Evolutionary conservation across 2,329 filamentous ascomycete genomes (phyloP), one percentile per base, ranked within the genome.

Genomic region (Pyricularia grisea): DNA sequence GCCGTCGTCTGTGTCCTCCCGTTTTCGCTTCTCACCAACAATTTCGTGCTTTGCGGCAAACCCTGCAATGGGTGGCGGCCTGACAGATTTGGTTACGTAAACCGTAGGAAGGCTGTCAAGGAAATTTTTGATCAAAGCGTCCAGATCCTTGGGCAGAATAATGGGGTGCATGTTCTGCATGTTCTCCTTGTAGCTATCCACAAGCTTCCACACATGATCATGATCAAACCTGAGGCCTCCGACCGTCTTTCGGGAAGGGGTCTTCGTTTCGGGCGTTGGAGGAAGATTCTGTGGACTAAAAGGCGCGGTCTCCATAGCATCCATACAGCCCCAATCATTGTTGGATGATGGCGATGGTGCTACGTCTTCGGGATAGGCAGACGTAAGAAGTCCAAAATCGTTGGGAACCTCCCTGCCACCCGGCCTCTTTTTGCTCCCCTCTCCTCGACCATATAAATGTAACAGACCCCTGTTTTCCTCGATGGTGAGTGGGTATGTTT

Each of bases 401-500:
- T 76, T 74, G 36, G 77, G 74, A n/a, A 76, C 75, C 55, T 82
- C 80, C 69, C 79, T 81, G 36, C 82, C 79, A 9, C 78, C 81
- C 28, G 85, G 82, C 64, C 85, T 85, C 28, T 83, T 81, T 73
- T 90, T 88, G 30, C 85, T 81, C 36, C 91, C 92, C 78, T 96
- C 92, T 3, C 93, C 93, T 70, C 89, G 87, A 0, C 93, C 93
- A 78, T 91, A n/a, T n/a, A n/a, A n/a, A n/a, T n/a, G n/a, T n/a
- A n/a, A n/a, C n/a, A n/a, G n/a, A n/a, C n/a, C n/a, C 33, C 93
- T 87, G 69, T 84, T 84, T 74, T 92, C 87, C 77, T 97, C 93
- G 68, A 89, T 83, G 31, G 88, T 84, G 77, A 95, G 91, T 0
- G 93, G 92, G 76, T 93, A 96, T 72, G 91, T 87, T 69, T 87